Conservation (phyloP, 2,329 filamentous ascomycete species). For the Bipolaris bicolor region DNA sequence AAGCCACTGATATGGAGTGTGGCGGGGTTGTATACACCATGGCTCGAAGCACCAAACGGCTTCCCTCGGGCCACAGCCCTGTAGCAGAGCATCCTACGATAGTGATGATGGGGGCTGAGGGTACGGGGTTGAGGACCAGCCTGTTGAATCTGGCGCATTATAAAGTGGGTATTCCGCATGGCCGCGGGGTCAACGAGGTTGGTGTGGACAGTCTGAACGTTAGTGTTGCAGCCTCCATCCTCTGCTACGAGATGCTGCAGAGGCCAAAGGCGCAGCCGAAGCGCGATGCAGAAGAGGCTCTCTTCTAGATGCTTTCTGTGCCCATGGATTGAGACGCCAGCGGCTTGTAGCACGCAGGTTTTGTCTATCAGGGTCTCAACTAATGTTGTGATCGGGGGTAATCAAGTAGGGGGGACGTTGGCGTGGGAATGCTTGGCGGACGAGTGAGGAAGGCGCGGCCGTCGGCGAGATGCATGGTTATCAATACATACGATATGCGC, state of each 20-base stretch:
- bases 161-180: constrained; percentile 66
- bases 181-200: constrained; percentile 55
- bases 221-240: constrained; percentile 80
- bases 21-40: constrained; percentile 35
- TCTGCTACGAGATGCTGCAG: constrained; percentile 72
- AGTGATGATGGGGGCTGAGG: constrained; percentile 66
- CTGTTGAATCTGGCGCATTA: constrained; percentile 65
- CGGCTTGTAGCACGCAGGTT: too few species aligned
- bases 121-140: constrained; percentile 34
- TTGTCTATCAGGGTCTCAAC: too few species aligned
- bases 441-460: neutral
- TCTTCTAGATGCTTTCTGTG: constrained; percentile 29
- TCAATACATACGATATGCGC: constrained; percentile 7
- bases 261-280: constrained; percentile 28
- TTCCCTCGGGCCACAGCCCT: constrained; percentile 34
- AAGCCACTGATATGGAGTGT: constrained; percentile 27
- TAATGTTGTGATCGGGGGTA: too few species aligned
- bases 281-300: constrained; percentile 18
- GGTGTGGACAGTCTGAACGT: constrained; percentile 91
- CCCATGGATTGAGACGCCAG: neutral
- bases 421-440: too few species aligned
- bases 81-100: constrained; percentile 66
- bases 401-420: too few species aligned
- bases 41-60: constrained; percentile 26
- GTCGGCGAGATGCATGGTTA: constrained; percentile 12